Evolutionary conservation across 805 yeast species (phyloP), one percentile per base, ranked within the genome.

Genomic region (Wickerhamomyces silvicola): DNA sequence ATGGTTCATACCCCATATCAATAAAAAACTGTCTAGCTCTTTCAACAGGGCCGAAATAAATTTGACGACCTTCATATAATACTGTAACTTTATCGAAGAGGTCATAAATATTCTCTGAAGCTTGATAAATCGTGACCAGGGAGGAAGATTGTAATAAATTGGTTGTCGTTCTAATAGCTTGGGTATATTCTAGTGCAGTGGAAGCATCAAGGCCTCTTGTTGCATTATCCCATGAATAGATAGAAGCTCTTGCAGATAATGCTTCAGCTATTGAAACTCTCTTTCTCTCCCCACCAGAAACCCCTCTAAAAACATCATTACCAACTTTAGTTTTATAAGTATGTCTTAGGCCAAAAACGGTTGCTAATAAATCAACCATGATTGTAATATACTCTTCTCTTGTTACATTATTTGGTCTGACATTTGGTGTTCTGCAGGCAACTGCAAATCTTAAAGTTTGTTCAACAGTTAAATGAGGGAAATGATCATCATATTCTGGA

Each of bases 251-350:
- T 27, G 76, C 66, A 27, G 80, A 68, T 22, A 80, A 58, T 2
- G 81, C 81, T 57, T 83, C 94, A n/a, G 86, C 84, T 45, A 83
- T 76, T 8, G 88, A 78, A 3, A 83, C 88, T 61, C 94, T 72
- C 58, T 81, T 81, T 43, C 92, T 65, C 60, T 83, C 92, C 66
- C 92, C 90, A 49, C 94, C 88, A 31, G 88, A 77, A 24, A 79
- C 82, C 60, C 85, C 82, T 51, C 83, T 67, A 18, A 78, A 66
- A 24, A 68, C 59, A 37, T 73, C 80, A 47, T 66, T 67, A 38
- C 81, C 81, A 22, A 75, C 81, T 42, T 68, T 70, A n/a, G 81
- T 73, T 50, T 70, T 59, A 38, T 64, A 61, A 7, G 82, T 72
- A 53, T 75, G 82, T 4, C 68, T 57, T 24, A 78, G 60, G 38